Conservation (phyloP, 352 stramenopile genomes). For the Aphanomyces euteiches region DNA sequence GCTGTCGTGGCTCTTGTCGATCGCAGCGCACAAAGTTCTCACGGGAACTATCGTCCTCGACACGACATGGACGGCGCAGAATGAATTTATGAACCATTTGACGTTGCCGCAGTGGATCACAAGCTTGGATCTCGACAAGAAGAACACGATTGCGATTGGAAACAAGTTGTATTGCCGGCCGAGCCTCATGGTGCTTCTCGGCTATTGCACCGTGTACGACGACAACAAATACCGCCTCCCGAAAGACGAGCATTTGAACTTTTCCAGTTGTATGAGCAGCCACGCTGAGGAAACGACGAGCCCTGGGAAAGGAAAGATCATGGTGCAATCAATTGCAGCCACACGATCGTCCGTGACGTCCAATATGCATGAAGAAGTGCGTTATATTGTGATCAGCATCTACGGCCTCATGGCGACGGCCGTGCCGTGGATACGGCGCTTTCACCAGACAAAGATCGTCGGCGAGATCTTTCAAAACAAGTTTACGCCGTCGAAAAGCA, state of each 20-base stretch:
- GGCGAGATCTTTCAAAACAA: not conserved
- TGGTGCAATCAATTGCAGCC: too few relatives aligned
- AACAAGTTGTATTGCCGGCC: conserved; percentile 23
- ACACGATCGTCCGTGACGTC: too few relatives aligned
- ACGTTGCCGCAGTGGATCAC: conserved; percentile 22
- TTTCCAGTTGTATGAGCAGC: not conserved
- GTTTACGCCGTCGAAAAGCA: not conserved
- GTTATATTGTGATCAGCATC: not conserved
- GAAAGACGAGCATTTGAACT: conserved; percentile 1
- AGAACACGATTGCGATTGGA: conserved; percentile 21
- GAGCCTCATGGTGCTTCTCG: conserved; percentile 9
- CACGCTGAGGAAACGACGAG: not conserved
- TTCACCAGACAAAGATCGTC: not conserved
- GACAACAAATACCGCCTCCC: not conserved
- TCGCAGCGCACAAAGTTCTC: not conserved
- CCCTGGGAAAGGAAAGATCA: too few relatives aligned
- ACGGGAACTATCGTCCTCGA: not conserved
- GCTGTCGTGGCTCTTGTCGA: not conserved
- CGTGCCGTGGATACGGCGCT: not conserved
- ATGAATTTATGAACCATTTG: conserved; percentile 8
- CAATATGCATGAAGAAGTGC: too few relatives aligned
- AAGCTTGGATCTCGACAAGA: conserved; percentile 16
- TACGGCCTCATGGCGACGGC: not conserved
- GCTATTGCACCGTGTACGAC: conserved; percentile 13
- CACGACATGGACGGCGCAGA: conserved; percentile 13